Percentiles rank a stretch among this genome's conserved stretches.
These are phyloP conservation scores for Saturnispora sekii DNA, from an alignment of 805 yeast species.

Conservation along the genomic window DNA sequence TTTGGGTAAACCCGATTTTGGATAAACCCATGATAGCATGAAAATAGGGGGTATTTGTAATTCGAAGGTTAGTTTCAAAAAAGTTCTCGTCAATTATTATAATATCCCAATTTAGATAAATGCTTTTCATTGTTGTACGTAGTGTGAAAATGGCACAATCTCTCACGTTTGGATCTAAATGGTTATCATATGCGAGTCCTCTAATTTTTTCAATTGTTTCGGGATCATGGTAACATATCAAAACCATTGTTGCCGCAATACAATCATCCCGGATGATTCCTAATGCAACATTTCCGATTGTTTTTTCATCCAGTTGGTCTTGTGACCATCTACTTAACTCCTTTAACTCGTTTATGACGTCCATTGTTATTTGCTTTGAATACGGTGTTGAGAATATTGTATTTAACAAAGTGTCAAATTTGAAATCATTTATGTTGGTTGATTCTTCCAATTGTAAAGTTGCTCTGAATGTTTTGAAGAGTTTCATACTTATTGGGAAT, in stretches of 20 bases:
- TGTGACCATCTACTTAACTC: no score
- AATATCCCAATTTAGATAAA: slow-evolving; percentile 8
- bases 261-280: no score
- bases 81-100: not conserved
- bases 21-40: not conserved
- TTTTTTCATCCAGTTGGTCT: no score
- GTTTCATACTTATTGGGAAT: slow-evolving; percentile 8
- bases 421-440: slow-evolving; percentile 14
- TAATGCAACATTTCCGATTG: no score
- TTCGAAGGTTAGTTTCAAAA: not conserved
- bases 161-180: not conserved
- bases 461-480: slow-evolving; percentile 14
- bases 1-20: no score
- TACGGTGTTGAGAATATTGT: slow-evolving; percentile 10
- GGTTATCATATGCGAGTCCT: not conserved
- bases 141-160: slow-evolving; percentile 10
- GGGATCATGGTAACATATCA: slow-evolving; percentile 1
- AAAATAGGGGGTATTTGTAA: not conserved
- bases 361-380: not conserved
- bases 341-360: no score
- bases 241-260: no score
- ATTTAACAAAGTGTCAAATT: slow-evolving; percentile 9
- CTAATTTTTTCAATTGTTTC: not conserved
- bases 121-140: slow-evolving; percentile 3
- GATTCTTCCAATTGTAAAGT: slow-evolving; percentile 17